Conservation (phyloP, 2,329 filamentous ascomycete species). For the Penicillium sp. region DNA sequence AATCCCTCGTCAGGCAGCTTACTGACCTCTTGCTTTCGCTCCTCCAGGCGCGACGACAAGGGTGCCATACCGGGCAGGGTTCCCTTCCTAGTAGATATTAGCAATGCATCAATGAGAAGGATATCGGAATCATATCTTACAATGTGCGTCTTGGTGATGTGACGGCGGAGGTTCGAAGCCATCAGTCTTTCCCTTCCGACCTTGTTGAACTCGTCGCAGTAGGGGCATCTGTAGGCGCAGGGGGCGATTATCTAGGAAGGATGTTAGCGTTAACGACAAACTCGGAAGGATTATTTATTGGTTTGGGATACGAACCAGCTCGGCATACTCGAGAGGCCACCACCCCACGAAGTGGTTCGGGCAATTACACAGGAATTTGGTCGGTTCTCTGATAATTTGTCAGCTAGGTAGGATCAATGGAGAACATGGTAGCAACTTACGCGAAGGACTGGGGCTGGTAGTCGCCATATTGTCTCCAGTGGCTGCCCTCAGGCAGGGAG, state of each 20-base stretch:
- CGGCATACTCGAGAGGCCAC: not conserved
- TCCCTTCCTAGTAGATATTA: not conserved
- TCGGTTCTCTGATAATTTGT: not conserved
- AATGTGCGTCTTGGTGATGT: not conserved
- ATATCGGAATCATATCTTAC: not conserved
- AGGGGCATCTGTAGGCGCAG: not conserved
- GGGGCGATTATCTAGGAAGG: not conserved
- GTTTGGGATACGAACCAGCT: not conserved
- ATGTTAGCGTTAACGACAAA: not conserved
- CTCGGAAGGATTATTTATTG: not conserved
- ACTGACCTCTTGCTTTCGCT: not conserved
- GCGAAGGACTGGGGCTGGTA: not conserved
- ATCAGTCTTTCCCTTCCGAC: not conserved
- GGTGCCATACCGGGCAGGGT: not conserved
- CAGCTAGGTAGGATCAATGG: not conserved
- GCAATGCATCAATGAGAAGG: not conserved
- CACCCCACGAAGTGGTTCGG: fast-evolving
- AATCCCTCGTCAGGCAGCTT: not conserved
- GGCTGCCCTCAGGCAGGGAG: not conserved
- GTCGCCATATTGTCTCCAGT: not conserved
- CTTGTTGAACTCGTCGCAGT: not conserved
- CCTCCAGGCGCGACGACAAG: not conserved
- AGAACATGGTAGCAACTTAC: not conserved
- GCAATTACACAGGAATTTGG: not conserved
- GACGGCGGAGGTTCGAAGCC: not conserved